Evolutionary conservation across 1,284 basidiomycete species (phyloP).

Genomic region (Xanthoconium separans): DNA sequence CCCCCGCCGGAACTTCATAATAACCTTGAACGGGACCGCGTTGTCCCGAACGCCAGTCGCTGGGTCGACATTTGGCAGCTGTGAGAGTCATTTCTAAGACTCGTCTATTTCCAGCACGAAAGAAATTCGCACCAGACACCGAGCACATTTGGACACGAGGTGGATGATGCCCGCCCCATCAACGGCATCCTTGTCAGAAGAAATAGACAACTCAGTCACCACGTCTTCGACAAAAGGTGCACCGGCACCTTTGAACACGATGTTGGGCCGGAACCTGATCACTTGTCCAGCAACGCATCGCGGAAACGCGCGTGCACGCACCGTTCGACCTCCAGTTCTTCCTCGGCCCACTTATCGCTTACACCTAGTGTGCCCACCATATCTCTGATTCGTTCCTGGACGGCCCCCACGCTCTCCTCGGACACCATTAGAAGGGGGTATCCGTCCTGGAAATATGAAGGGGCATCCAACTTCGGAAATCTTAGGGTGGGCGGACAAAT

Average conservation of each 20-base stretch:
- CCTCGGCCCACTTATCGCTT: constrained; percentile 54
- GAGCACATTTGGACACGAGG: constrained; percentile 64
- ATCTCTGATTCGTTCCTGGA: constrained; percentile 46
- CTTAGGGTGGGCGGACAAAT: constrained; percentile 47
- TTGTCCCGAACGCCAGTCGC: constrained; percentile 63
- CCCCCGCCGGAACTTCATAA: constrained; percentile 65
- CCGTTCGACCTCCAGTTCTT: constrained; percentile 61
- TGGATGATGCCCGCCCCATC: constrained; percentile 41
- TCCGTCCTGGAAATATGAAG: constrained; percentile 65
- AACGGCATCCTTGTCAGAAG: constrained; percentile 25
- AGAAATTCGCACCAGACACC: constrained; percentile 60
- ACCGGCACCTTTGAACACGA: constrained; percentile 58
- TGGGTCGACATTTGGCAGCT: constrained; percentile 74
- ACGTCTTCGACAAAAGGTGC: constrained; percentile 51
- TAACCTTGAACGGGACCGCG: constrained; percentile 70
- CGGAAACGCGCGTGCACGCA: constrained; percentile 27
- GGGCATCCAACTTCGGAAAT: constrained; percentile 57
- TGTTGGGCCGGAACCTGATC: constrained; percentile 69
- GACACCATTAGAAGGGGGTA: constrained; percentile 67
- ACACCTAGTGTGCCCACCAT: constrained; percentile 58
- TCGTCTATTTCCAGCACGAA: constrained; percentile 2
- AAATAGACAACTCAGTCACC: constrained; percentile 51
- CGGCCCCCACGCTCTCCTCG: constrained; percentile 55
- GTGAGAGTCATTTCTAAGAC: constrained; percentile 14
- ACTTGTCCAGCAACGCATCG: background rate